Percentiles rank a stretch among this genome's conserved stretches.
phyloP scores from a whole-genome alignment of 768 basidiomycete genomes.

The Chalciporus chontae region DNA sequence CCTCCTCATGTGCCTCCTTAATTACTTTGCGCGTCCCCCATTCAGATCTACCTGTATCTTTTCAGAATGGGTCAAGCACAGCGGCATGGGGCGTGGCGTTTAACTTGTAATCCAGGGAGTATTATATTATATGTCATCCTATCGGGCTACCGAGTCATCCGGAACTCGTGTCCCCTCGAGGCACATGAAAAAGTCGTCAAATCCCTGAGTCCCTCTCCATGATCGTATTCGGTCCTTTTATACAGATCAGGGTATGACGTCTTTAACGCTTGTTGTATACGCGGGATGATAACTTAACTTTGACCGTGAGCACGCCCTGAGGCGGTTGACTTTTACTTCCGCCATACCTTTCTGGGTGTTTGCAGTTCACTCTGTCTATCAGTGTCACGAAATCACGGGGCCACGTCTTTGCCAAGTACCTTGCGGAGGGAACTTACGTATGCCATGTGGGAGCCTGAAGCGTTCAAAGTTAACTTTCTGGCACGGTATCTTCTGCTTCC shows the following conservation, averaged over 20 bases:
- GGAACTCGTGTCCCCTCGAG: constrained; percentile 5
- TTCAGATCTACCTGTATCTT: not conserved
- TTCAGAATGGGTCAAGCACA: constrained; percentile 8
- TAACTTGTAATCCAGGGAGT: too few species aligned
- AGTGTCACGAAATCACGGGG: constrained; percentile 11
- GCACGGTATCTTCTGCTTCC: constrained; percentile 4
- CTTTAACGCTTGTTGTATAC: constrained; percentile 4
- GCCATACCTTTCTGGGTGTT: constrained; percentile 14
- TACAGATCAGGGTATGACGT: constrained; percentile 27
- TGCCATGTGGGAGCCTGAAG: constrained; percentile 8
- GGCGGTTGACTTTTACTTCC: constrained; percentile 4
- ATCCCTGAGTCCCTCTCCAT: constrained; percentile 7
- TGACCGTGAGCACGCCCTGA: constrained; percentile 15
- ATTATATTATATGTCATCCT: not conserved
- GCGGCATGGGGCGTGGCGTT: constrained; percentile 1
- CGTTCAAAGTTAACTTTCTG: constrained; percentile 29
- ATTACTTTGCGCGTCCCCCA: not conserved
- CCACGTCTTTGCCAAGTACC: constrained; percentile 12
- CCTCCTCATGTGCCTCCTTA: constrained; percentile 10
- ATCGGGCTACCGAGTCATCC: constrained; percentile 10
- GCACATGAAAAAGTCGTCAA: constrained; percentile 2
- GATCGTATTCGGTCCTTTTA: constrained; percentile 8
- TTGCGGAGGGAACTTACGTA: constrained; percentile 21
- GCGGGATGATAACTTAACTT: constrained; percentile 22
- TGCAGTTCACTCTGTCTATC: not conserved